Base-by-base conservation (phyloP, 148 eudicot species). In the Euryodendron excelsum region DNA sequence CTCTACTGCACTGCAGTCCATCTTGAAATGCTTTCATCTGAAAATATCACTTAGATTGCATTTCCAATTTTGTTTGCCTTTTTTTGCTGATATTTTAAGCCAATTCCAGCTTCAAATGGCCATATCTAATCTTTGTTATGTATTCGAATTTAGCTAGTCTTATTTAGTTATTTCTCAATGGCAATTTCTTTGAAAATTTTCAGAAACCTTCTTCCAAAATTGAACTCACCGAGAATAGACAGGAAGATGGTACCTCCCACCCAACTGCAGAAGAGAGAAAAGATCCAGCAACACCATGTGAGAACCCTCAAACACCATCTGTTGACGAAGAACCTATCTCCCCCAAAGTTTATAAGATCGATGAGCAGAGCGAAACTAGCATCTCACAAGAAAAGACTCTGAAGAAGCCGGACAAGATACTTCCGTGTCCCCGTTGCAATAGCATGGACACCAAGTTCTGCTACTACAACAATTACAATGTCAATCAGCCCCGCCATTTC, bases 401-500 rank as follows among this genome's bases (percentile, higher is more conserved):
- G 41, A 88, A 84, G 73, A 89, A 86, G 79, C 94, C 94, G 0
- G 92, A 89, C 39, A 88, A 86, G 45, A 83, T 89, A 77, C 30
- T 91, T 4, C 92, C 94, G 56, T 91, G 94, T 69, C 89, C 92
- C 18, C 87, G 94, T 17, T 91, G 94, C 73, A 81, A 73, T 48
- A 91, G 92, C 85, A 86, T 81, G 88, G 83, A 84, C 74, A 91
- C 94, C 72, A 91, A 91, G 77, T 91, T 91, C 62, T 91, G 92
- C 78, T 91, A 91, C 88, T 91, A 69, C 85, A 91, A 91, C 82
- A 91, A 91, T 75, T 86, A 86, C 76, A 89, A 89, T 25, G 82
- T 82, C 41, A 85, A 80, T 58, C 95, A 91, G 75, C 92, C 92
- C 7, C 90, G 94, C 2, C 87, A 91, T 83, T 88, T 91, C 77